Conservation (phyloP, 805 yeast species). For the Metschnikowia kofuensis region DNA sequence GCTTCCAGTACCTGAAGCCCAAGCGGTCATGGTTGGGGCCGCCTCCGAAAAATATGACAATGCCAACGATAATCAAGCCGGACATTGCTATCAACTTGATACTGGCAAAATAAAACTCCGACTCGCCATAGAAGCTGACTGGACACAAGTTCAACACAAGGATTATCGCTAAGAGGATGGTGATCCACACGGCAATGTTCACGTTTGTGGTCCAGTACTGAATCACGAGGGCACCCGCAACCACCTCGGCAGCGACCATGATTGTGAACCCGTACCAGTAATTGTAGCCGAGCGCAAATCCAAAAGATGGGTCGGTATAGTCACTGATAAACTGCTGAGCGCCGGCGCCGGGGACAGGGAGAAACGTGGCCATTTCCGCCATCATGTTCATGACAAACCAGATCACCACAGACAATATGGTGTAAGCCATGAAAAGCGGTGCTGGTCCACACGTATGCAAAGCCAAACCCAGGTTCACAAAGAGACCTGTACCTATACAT, state of each 20-base stretch:
- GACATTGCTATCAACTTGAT: conserved; percentile 60
- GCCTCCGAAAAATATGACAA: conserved; percentile 53
- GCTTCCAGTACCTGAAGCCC: conserved; percentile 37
- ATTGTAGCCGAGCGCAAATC: conserved; percentile 72
- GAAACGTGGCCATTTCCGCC: too few relatives aligned
- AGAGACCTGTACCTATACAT: too few relatives aligned
- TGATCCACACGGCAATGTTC: conserved; percentile 55
- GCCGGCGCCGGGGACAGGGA: too few relatives aligned
- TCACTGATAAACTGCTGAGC: too few relatives aligned
- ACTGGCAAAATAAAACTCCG: conserved; percentile 61
- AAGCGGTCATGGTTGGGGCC: conserved; percentile 35
- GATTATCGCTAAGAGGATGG: conserved; percentile 51
- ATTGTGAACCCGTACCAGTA: conserved; percentile 54
- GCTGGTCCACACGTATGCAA: too few relatives aligned
- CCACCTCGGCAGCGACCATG: conserved; percentile 62
- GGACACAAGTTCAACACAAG: conserved; percentile 21
- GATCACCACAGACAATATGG: too few relatives aligned
- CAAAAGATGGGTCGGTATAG: conserved; percentile 62
- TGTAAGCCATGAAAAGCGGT: too few relatives aligned
- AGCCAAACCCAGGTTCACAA: too few relatives aligned
- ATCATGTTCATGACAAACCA: too few relatives aligned
- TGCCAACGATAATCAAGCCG: conserved; percentile 56
- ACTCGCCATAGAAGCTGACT: conserved; percentile 42
- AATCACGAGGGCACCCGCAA: conserved; percentile 57
- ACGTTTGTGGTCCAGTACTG: conserved; percentile 49